Base-by-base conservation (phyloP, 164 flowering plant genomes). In the Nymphaea thermarum region DNA sequence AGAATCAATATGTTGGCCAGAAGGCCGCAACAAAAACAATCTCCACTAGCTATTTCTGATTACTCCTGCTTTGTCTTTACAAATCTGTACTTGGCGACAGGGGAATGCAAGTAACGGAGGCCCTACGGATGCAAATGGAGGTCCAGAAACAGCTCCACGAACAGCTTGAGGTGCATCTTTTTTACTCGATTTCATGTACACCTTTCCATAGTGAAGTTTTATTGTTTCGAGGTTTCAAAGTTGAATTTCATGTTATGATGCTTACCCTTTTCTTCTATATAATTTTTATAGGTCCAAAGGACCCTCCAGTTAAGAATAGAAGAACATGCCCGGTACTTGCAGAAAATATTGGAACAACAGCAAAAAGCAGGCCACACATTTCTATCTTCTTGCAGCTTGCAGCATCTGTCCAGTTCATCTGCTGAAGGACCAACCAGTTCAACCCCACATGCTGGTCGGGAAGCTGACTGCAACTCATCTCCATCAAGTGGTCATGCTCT, bases 91-190 rank as follows among this genome's bases (percentile, higher is more conserved):
- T 25, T 25, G 36, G 57, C 8, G 2, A 51, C 82, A 90, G 96
- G 74, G 85, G 93, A 65, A 83, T 84, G 71, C 87, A 83, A 69
- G 85, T 90, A 42, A 87, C 93, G 53, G 93, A 90, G 78, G 93
- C 93, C 43, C 76, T 90, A 66, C 82, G 91, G 42, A 43, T 90
- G 66, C 96, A 90, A 73, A 85, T 90, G 90, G 96, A 87, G 73
- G 96, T 90, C 64, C 96, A 90, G 79, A 90, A 88, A 80, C 81
- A 76, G 73, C 77, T 87, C 62, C 96, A 90, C 66, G 96, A 87
- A 78, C 91, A 86, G 67, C 96, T 87, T 60, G 96, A 87, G 96
- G 93, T 86, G 81, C 67, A 67, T 17, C 64, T 17, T 17, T 5
- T 0, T 17, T 10, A 17, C n/a, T 41, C 64, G 4, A 62, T 62